Percentiles rank a stretch among this genome's conserved stretches.
These are phyloP conservation scores for Saprolegnia parasitica DNA, from an alignment of 352 stramenopile genomes.

Conservation along the genomic window DNA sequence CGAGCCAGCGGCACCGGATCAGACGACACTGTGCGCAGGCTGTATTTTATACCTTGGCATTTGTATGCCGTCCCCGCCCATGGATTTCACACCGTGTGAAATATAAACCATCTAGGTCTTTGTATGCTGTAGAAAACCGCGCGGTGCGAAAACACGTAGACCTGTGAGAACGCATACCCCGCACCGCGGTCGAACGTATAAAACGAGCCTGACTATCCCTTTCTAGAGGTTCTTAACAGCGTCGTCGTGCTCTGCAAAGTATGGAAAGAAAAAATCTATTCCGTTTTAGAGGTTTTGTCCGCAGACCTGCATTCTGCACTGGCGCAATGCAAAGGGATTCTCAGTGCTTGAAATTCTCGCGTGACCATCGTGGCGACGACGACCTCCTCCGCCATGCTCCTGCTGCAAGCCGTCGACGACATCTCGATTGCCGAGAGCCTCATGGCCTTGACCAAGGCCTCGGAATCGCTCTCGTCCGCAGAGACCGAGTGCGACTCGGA, in stretches of 20 bases:
- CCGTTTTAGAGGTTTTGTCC: neutral
- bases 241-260: too few relatives aligned
- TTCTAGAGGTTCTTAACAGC: neutral
- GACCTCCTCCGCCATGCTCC: slow-evolving; percentile 9
- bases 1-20: neutral
- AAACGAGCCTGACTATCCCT: neutral
- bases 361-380: too few relatives aligned
- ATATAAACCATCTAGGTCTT: neutral
- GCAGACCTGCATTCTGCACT: neutral
- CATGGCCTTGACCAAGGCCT: slow-evolving; percentile 27
- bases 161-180: neutral
- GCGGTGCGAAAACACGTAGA: neutral
- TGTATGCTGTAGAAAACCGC: neutral
- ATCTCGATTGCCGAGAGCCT: slow-evolving; percentile 22
- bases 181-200: neutral
- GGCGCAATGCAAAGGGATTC: neutral
- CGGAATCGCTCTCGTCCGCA: neutral
- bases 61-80: too few relatives aligned
- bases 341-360: too few relatives aligned
- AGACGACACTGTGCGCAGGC: neutral
- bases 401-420: slow-evolving; percentile 27
- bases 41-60: too few relatives aligned
- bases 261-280: neutral
- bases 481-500: neutral
- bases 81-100: neutral